Conservation (phyloP, 441 rosid genomes). For the Monsonia emarginata region DNA sequence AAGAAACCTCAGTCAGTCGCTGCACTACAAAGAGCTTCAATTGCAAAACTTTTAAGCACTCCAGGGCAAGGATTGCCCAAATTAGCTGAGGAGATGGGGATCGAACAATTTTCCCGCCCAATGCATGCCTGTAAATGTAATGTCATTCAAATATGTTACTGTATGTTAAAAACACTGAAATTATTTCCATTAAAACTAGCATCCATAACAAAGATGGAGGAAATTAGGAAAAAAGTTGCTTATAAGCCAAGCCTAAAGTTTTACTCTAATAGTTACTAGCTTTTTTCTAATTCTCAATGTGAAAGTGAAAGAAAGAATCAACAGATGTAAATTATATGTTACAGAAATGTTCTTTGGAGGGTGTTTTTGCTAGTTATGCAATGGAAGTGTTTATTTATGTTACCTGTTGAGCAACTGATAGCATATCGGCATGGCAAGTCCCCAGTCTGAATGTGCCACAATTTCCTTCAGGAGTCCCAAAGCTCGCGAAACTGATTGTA, state of each 20-base stretch:
- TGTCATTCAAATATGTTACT: constrained; percentile 13
- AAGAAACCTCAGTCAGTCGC: constrained; percentile 14
- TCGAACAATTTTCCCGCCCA: constrained; percentile 40
- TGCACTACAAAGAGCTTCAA: constrained; percentile 48
- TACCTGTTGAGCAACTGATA: constrained; percentile 38
- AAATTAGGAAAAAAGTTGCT: not conserved
- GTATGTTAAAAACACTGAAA: too few species aligned
- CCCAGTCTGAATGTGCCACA: constrained; percentile 41
- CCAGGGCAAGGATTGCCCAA: constrained; percentile 46
- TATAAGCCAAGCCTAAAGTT: not conserved
- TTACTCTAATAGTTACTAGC: too few species aligned
- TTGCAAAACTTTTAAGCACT: constrained; percentile 32
- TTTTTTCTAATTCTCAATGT: too few species aligned
- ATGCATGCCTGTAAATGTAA: constrained; percentile 49
- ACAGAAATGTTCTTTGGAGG: too few species aligned
- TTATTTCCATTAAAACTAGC: too few species aligned
- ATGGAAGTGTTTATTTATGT: not conserved
- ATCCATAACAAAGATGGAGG: not conserved
- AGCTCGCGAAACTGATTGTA: constrained; percentile 42
- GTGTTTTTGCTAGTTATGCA: too few species aligned
- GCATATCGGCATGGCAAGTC: constrained; percentile 32
- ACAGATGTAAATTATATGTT: too few species aligned
- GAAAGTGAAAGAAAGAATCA: too few species aligned
- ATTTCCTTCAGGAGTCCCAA: constrained; percentile 45
- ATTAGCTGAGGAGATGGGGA: constrained; percentile 27